Evolutionary conservation across 1,284 basidiomycete genomes (phyloP).

Genomic region (Fistulinella staudtii): DNA sequence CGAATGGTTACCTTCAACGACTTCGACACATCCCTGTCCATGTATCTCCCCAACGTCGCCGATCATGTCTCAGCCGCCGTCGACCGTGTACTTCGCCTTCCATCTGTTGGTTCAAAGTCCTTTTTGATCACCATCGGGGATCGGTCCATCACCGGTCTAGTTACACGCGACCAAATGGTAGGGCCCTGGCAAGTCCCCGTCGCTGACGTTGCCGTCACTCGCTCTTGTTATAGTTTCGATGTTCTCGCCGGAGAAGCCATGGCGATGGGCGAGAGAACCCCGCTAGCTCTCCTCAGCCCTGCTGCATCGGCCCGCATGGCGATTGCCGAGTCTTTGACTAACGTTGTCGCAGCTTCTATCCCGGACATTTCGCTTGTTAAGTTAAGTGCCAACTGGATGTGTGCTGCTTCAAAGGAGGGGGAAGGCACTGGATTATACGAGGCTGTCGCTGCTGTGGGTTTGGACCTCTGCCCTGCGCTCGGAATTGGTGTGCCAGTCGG

Average conservation of each 20-base stretch:
- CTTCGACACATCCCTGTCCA: slow-evolving; percentile 73
- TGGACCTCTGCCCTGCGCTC: slow-evolving; percentile 93
- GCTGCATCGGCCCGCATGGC: slow-evolving; percentile 95
- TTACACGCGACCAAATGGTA: slow-evolving; percentile 97
- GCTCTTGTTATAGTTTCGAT: slow-evolving; percentile 91
- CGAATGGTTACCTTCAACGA: slow-evolving; percentile 45
- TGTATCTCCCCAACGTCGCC: slow-evolving; percentile 54
- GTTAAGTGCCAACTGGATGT: slow-evolving; percentile 99
- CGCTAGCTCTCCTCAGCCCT: slow-evolving; percentile 82
- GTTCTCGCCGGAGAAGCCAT: slow-evolving; percentile 88
- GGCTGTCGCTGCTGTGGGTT: slow-evolving; percentile 89
- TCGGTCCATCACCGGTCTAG: slow-evolving; percentile 89
- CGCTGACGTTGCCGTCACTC: slow-evolving; percentile 95
- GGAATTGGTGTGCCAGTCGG: slow-evolving; percentile 96
- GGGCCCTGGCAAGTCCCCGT: slow-evolving; percentile 99
- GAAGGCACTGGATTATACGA: slow-evolving; percentile 92
- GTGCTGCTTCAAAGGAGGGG: slow-evolving; percentile 85
- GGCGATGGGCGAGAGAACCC: slow-evolving; percentile 97
- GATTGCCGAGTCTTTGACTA: slow-evolving; percentile 91
- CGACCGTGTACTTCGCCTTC: slow-evolving; percentile 83
- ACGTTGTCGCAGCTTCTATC: slow-evolving; percentile 82
- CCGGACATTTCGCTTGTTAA: slow-evolving; percentile 77
- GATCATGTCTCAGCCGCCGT: slow-evolving; percentile 61
- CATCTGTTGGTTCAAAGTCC: slow-evolving; percentile 91
- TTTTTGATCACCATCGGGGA: slow-evolving; percentile 99